A percentile compares a stretch with the other conserved stretches of the same genome.
These are phyloP conservation scores for Russula vinacea DNA, from an alignment of 768 basidiomycete genomes.

Conservation along the genomic window DNA sequence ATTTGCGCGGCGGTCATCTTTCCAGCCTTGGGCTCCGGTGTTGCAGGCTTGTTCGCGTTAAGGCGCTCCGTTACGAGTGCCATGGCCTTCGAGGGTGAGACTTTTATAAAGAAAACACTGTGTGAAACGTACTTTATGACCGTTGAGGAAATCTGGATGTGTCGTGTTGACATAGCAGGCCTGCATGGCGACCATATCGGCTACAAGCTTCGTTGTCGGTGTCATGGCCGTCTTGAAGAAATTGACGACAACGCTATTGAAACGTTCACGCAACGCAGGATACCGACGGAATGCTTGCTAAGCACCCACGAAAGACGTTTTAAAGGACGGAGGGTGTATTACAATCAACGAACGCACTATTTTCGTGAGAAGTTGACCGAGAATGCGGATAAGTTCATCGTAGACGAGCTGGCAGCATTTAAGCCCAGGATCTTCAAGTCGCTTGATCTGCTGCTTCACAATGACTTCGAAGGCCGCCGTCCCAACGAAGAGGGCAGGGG, in stretches of 20 bases:
- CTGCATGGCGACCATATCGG: constrained; percentile 97
- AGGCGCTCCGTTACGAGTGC: constrained; percentile 79
- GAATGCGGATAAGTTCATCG: constrained; percentile 94
- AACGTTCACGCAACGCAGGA: constrained; percentile 93
- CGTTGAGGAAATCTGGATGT: constrained; percentile 96
- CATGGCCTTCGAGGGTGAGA: constrained; percentile 61
- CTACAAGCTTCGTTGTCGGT: constrained; percentile 92
- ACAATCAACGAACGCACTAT: constrained; percentile 53
- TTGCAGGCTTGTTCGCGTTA: constrained; percentile 74
- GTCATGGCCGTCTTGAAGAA: constrained; percentile 94
- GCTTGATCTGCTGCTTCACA: constrained; percentile 97
- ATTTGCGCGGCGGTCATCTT: constrained; percentile 59
- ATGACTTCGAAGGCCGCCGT: constrained; percentile 98
- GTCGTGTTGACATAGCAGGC: constrained; percentile 99
- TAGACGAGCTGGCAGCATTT: constrained; percentile 96
- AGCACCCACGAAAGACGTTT: constrained; percentile 2
- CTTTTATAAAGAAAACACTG: neutral
- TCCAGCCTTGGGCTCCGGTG: constrained; percentile 67
- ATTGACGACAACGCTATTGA: constrained; percentile 92
- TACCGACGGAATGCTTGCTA: constrained; percentile 96
- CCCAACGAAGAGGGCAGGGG: constrained; percentile 93
- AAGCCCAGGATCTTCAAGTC: constrained; percentile 88
- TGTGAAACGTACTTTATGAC: constrained; percentile 64
- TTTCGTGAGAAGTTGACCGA: constrained; percentile 85
- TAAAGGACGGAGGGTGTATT: neutral